Percentiles rank a stretch among this genome's conserved stretches.
These are phyloP conservation scores for Lasiodiplodia citricola DNA, from an alignment of 2,329 filamentous ascomycete species.

Conservation along the genomic window DNA sequence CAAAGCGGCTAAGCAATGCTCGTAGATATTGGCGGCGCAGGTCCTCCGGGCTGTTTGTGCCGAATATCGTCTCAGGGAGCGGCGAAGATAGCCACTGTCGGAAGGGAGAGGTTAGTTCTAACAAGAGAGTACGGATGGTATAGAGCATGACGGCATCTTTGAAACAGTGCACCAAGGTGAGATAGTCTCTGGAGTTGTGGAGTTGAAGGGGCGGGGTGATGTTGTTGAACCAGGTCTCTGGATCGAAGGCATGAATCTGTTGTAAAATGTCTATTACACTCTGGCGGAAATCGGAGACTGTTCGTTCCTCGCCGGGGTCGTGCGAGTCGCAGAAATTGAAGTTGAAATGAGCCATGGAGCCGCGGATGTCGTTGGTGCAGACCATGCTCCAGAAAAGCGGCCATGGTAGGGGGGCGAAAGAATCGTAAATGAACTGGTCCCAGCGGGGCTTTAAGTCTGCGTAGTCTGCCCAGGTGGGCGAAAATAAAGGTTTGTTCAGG, in stretches of 20 bases:
- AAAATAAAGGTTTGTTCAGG: neutral
- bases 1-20: neutral
- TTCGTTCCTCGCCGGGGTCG: too few species aligned
- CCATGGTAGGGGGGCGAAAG: neutral
- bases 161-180: neutral
- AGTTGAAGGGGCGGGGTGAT: too few species aligned
- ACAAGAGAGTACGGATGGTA: neutral
- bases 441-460: neutral
- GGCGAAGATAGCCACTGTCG: neutral
- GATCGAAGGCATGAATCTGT: neutral
- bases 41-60: neutral
- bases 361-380: neutral
- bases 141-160: neutral
- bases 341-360: neutral
- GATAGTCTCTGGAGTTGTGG: neutral
- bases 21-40: neutral
- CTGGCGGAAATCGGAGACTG: neutral
- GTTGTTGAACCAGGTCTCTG: neutral
- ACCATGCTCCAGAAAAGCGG: neutral
- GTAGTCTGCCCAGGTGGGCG: neutral
- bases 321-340: neutral
- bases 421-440: neutral
- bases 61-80: too few species aligned
- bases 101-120: neutral
- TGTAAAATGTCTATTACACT: neutral